Evolutionary conservation across 352 stramenopile species (phyloP).

Genomic region (Globisporangium parvum): DNA sequence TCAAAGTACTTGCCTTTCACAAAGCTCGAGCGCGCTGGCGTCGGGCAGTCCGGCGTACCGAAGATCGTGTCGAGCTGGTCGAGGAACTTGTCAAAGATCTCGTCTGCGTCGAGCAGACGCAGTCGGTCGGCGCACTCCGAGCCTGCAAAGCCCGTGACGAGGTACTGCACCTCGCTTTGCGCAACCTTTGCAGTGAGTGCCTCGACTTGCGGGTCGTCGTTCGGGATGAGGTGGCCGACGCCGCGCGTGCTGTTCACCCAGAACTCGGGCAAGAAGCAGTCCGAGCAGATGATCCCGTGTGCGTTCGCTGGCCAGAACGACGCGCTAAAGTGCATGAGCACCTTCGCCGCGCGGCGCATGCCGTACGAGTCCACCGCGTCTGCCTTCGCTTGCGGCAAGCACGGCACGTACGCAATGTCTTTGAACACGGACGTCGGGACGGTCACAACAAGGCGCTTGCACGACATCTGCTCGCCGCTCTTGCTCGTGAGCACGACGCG

Average conservation of each 20-base stretch:
- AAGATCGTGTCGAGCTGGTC: slow-evolving; percentile 75
- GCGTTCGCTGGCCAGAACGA: slow-evolving; percentile 67
- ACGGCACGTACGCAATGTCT: slow-evolving; percentile 64
- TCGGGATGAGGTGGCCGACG: slow-evolving; percentile 49
- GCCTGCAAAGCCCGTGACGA: slow-evolving; percentile 73
- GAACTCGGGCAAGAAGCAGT: slow-evolving; percentile 80
- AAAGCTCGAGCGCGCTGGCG: slow-evolving; percentile 50
- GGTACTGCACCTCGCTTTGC: slow-evolving; percentile 36
- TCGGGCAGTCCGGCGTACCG: slow-evolving; percentile 45
- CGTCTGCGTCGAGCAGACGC: slow-evolving; percentile 26
- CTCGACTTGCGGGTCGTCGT: slow-evolving; percentile 32
- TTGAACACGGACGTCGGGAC: slow-evolving; percentile 73
- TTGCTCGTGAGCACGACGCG: slow-evolving; percentile 53
- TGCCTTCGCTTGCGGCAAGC: slow-evolving; percentile 45
- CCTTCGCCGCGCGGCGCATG: slow-evolving; percentile 72
- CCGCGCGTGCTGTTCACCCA: slow-evolving; percentile 74
- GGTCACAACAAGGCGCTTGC: slow-evolving; percentile 58
- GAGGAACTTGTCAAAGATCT: slow-evolving; percentile 63
- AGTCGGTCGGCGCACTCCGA: slow-evolving; percentile 58
- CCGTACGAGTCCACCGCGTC: slow-evolving; percentile 57
- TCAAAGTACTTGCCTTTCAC: slow-evolving; percentile 77
- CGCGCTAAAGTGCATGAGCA: slow-evolving; percentile 63
- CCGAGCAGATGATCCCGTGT: slow-evolving; percentile 77
- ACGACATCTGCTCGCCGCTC: slow-evolving; percentile 49
- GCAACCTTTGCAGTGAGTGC: slow-evolving; percentile 10